Percentiles rank a stretch among this genome's conserved stretches.
Evolutionary conservation across 257 asterid genomes (phyloP).

Genomic region (Plectranthus barbatus): DNA sequence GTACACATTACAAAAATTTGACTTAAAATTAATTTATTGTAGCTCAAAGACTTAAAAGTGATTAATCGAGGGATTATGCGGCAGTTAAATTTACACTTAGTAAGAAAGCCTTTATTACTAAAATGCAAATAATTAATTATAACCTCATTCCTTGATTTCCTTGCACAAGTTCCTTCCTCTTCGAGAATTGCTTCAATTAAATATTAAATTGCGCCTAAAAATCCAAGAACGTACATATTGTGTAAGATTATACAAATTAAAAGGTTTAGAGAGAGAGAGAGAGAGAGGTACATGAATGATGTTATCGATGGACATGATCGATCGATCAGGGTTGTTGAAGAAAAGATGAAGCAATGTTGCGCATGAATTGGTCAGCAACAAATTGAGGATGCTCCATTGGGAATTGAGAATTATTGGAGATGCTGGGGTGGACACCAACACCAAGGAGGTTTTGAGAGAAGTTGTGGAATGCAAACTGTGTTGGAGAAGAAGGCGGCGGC

Average conservation of each 20-base stretch:
- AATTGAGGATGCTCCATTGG: slow-evolving; percentile 10
- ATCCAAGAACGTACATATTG: neutral
- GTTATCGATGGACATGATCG: neutral
- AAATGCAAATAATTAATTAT: too few relatives aligned
- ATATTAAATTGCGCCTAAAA: neutral
- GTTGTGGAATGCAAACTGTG: slow-evolving; percentile 13
- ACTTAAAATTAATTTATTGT: too few relatives aligned
- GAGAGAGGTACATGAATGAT: neutral
- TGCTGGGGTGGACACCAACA: slow-evolving; percentile 14
- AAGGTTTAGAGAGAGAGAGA: neutral
- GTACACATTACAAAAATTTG: too few relatives aligned
- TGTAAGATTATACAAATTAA: neutral
- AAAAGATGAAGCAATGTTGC: slow-evolving; percentile 18
- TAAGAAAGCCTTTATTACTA: too few relatives aligned
- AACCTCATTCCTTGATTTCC: too few relatives aligned
- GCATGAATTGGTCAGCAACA: slow-evolving; percentile 10
- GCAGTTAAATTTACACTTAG: too few relatives aligned
- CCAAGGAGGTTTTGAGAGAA: slow-evolving; percentile 20
- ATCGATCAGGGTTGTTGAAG: slow-evolving; percentile 13
- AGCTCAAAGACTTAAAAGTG: too few relatives aligned
- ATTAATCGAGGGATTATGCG: too few relatives aligned
- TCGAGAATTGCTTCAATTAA: neutral
- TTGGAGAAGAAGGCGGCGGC: slow-evolving; percentile 24
- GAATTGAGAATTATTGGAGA: slow-evolving; percentile 10
- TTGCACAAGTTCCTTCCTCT: too few relatives aligned